Evolutionary conservation across 1,284 basidiomycete species (phyloP), one percentile per base, ranked within the genome.

Genomic region (Ceratobasidium sp.): DNA sequence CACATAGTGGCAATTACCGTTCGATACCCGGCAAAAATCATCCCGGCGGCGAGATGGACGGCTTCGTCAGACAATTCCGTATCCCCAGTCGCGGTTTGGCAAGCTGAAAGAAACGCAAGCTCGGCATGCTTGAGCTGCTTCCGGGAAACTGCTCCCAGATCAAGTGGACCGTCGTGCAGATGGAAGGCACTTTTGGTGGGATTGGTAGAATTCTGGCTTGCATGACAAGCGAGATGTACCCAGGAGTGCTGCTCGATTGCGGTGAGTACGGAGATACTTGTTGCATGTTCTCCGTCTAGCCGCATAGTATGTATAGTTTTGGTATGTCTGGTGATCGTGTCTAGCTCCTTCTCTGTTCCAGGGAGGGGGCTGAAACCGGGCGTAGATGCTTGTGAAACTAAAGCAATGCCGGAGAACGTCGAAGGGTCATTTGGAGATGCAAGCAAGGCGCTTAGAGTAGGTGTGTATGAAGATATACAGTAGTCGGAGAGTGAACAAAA

Each of bases 391-490:
- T 74, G 70, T 7, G 59, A 23, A 9, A 73, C 42, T 2, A 23
- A 13, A 26, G 56, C 28, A 26, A 73, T 48, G 1, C 70, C 56
- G 2, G 57, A 62, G 44, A 46, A 65, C 13, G 12, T 15, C 13
- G 56, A 23, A 26, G 12, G 23, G 23, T 6, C 33, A 13, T 6
- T 20, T 3, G 33, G 26, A 40, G 20, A 7, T 20, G 57, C n/a
- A 20, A 48, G 42, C 20, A 62, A 20, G 2, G 50, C 23, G 42
- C 26, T 33, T 15, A 84, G 69, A 2, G 80, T 82, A 9, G 82
- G 82, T 3, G 81, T 82, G 74, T 84, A 83, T 7, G 82, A 84
- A 4, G 81, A 82, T 10, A 81, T 71, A 17, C 81, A 78, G 64
- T 73, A 77, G 62, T 83, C 81, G 13, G 66, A 79, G 3, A 81